Conservation (phyloP, 2,329 filamentous ascomycete genomes). For the Penicillium sp. region DNA sequence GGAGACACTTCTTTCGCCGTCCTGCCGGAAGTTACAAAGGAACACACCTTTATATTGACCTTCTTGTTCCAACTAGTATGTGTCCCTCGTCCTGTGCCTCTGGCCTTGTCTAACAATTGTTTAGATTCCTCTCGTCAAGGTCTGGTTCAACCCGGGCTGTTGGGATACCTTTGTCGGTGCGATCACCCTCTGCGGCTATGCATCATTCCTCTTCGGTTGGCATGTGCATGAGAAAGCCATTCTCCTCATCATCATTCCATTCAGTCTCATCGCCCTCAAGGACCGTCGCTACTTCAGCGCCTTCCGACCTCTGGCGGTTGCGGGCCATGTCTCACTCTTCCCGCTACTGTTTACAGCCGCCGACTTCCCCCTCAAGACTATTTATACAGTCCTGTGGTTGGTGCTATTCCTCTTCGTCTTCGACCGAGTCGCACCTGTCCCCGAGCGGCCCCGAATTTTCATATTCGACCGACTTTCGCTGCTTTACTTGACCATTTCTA, state of each 20-base stretch:
- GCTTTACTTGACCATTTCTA: slow-evolving; percentile 83
- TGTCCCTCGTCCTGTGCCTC: slow-evolving; percentile 2
- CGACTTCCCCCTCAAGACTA: slow-evolving; percentile 90
- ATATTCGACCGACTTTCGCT: slow-evolving; percentile 87
- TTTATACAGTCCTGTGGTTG: slow-evolving; percentile 92
- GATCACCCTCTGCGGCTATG: slow-evolving; percentile 89
- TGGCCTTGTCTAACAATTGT: slow-evolving; percentile 16
- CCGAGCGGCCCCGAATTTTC: slow-evolving; percentile 77
- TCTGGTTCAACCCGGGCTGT: slow-evolving; percentile 76
- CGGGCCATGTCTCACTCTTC: slow-evolving; percentile 93
- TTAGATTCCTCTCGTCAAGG: slow-evolving; percentile 71
- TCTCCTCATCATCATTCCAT: slow-evolving; percentile 89
- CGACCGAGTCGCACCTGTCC: slow-evolving; percentile 82
- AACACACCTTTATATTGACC: slow-evolving; percentile 78
- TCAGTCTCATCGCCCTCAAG: slow-evolving; percentile 85
- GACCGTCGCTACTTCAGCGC: slow-evolving; percentile 88
- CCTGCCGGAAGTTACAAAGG: slow-evolving; percentile 78
- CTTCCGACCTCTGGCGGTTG: slow-evolving; percentile 86
- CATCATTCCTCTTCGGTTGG: slow-evolving; percentile 97
- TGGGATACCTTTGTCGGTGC: slow-evolving; percentile 90
- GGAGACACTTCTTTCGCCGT: slow-evolving; percentile 94
- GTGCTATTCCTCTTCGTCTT: slow-evolving; percentile 82
- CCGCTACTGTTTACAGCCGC: slow-evolving; percentile 87
- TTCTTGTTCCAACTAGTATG: slow-evolving; percentile 72
- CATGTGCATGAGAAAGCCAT: slow-evolving; percentile 98